Evolutionary conservation across 345 rosid species (phyloP).

Genomic region (Noccaea bulbosa): DNA sequence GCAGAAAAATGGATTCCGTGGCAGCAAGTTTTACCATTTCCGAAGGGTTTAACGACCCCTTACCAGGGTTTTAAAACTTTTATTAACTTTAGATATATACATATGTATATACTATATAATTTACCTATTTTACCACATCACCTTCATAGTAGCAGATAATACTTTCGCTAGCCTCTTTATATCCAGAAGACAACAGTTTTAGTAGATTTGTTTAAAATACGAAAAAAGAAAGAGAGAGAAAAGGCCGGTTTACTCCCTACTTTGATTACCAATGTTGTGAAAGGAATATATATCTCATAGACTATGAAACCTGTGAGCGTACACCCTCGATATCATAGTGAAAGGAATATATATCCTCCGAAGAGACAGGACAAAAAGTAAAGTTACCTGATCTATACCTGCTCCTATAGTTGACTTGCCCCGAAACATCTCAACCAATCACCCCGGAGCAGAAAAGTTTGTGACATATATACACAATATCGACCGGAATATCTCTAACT

Average conservation of each 20-base stretch:
- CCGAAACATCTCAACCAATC: conserved; percentile 44
- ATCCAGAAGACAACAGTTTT: conserved; percentile 61
- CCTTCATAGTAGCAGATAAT: conserved; percentile 77
- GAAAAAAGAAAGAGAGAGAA: conserved; percentile 52
- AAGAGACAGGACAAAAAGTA: conserved; percentile 44
- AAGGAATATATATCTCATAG: conserved; percentile 48
- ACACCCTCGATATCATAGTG: conserved; percentile 21
- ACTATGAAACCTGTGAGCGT: conserved; percentile 28
- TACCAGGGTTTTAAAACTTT: conserved; percentile 87
- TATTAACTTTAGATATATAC: conserved; percentile 44
- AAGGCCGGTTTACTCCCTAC: conserved; percentile 64
- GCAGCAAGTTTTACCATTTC: conserved; percentile 71
- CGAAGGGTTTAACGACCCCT: conserved; percentile 79
- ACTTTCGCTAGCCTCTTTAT: conserved; percentile 78
- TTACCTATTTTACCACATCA: conserved; percentile 83
- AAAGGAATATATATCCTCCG: conserved; percentile 16
- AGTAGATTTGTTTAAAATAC: conserved; percentile 58
- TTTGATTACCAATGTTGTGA: conserved; percentile 60
- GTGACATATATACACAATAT: conserved; percentile 22
- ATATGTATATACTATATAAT: conserved; percentile 32
- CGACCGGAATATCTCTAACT: conserved; percentile 19
- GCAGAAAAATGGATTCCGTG: conserved; percentile 79
- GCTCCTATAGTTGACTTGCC: conserved; percentile 50
- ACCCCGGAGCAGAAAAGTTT: conserved; percentile 37
- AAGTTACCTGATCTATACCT: conserved; percentile 54